Evolutionary conservation across 2,329 filamentous ascomycete species (phyloP).

Genomic region (Fusarium phyllophilum): DNA sequence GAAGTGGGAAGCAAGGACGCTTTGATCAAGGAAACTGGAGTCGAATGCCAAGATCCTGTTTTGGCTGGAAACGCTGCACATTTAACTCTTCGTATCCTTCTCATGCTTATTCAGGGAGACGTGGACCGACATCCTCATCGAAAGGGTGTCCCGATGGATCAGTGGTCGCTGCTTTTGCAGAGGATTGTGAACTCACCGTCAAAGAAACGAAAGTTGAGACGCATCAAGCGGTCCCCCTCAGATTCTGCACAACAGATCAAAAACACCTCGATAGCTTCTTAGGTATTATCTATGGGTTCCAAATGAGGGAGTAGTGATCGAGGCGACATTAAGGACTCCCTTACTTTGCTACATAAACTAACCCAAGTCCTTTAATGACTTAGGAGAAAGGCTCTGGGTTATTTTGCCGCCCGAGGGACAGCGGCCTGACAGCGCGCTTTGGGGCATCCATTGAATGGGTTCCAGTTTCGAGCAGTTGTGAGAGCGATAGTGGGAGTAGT

Average conservation of each 20-base stretch:
- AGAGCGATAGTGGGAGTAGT: background rate
- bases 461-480: too few species aligned
- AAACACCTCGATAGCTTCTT: background rate
- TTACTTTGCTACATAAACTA: too few species aligned
- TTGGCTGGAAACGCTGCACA: background rate
- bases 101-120: background rate
- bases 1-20: background rate
- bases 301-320: too few species aligned
- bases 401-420: too few species aligned
- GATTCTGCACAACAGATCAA: background rate
- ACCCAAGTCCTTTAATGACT: too few species aligned
- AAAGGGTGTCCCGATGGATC: background rate
- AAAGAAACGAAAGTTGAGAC: background rate
- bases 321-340: too few species aligned
- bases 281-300: too few species aligned
- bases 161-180: background rate
- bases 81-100: background rate
- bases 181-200: background rate
- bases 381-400: too few species aligned
- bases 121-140: background rate
- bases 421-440: too few species aligned
- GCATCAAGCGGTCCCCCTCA: accelerated
- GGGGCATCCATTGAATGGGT: too few species aligned
- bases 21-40: too few species aligned
- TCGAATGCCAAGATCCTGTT: background rate